These are phyloP conservation scores for Candida khao-thaluensis DNA, from an alignment of 805 yeast species.

Conservation along the genomic window DNA sequence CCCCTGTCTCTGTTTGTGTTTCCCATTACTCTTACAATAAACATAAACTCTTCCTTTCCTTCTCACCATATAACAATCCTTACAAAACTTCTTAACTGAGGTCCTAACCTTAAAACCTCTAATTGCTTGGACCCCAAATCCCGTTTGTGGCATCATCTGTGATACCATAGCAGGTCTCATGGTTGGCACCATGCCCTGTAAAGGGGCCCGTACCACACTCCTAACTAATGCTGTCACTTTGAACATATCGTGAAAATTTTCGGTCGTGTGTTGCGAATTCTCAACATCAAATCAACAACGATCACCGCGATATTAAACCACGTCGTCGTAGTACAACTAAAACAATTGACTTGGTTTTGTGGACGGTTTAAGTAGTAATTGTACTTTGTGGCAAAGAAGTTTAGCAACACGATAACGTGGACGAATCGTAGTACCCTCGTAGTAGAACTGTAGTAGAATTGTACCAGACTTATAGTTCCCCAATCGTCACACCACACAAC, in stretches of 20 bases:
- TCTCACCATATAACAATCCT: constrained; percentile 85
- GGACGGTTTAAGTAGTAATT: no score
- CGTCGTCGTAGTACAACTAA: no score
- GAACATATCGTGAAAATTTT: constrained; percentile 9
- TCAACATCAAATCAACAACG: constrained; percentile 1
- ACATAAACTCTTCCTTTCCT: constrained; percentile 94
- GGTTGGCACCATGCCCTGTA: constrained; percentile 2
- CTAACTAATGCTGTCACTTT: constrained; percentile 5
- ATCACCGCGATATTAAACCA: no score
- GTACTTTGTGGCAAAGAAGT: no score
- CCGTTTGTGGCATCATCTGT: neutral
- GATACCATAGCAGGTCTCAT: neutral
- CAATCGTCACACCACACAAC: no score
- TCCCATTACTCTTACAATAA: constrained; percentile 87
- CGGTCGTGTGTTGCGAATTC: constrained; percentile 4
- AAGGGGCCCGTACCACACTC: neutral
- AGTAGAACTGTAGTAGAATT: no score
- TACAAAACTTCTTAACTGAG: constrained; percentile 89
- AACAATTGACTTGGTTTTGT: no score
- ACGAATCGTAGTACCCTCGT: no score
- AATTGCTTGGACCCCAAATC: constrained; percentile 15
- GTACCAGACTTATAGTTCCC: no score
- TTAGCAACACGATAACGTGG: no score
- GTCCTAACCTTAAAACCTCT: constrained; percentile 91
- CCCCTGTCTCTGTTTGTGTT: constrained; percentile 93